These are phyloP conservation scores for Diplodia sapinea DNA, from an alignment of 2,329 filamentous ascomycete genomes.

Conservation along the genomic window DNA sequence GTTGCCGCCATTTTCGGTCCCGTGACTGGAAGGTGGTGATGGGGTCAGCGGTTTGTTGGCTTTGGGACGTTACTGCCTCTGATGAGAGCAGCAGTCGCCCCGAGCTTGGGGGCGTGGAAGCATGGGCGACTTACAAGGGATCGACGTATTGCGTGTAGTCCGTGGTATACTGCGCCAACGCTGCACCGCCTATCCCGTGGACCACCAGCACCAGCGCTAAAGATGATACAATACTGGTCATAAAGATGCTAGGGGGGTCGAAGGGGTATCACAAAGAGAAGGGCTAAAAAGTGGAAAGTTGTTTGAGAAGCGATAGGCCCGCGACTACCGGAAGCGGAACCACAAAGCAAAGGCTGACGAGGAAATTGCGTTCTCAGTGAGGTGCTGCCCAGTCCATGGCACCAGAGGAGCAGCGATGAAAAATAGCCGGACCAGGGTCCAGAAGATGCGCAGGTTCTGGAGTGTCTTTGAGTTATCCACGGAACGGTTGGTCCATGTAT, in stretches of 20 bases:
- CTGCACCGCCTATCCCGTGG: not conserved
- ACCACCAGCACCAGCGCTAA: constrained; percentile 2
- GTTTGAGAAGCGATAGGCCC: not conserved
- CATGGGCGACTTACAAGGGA: constrained; percentile 41
- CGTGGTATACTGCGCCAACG: not conserved
- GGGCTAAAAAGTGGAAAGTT: not conserved
- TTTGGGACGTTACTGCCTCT: no score
- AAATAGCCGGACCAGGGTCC: not conserved
- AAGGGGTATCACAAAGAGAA: constrained; percentile 6
- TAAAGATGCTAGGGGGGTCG: not conserved
- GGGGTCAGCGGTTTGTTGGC: not conserved
- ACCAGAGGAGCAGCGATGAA: no score
- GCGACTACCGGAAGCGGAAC: not conserved
- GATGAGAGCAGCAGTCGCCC: not conserved
- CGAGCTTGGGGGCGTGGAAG: not conserved
- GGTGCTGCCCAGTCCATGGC: not conserved
- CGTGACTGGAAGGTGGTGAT: constrained; percentile 33
- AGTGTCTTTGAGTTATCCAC: constrained; percentile 1
- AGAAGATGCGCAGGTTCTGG: not conserved
- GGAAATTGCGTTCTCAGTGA: not conserved
- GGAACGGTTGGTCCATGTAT: not conserved
- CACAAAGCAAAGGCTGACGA: not conserved
- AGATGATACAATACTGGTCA: not conserved
- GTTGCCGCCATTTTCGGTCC: constrained; percentile 44
- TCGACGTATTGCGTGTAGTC: constrained; percentile 45